Evolutionary conservation across 257 asterid genomes (phyloP), one percentile per base, ranked within the genome.

Genomic region (Orobanche coerulescens): DNA sequence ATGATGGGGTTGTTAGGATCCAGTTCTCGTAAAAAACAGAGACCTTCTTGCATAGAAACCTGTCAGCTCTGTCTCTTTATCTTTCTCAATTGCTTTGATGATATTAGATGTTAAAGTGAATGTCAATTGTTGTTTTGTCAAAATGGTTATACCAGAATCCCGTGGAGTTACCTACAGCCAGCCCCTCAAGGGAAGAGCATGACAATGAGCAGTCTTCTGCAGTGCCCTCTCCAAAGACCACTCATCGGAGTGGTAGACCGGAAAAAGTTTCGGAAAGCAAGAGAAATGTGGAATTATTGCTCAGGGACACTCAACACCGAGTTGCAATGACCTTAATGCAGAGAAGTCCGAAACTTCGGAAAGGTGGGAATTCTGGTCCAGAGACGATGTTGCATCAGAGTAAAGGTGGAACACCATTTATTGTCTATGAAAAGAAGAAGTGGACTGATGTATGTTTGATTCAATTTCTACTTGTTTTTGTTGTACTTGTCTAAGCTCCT

Each of bases 361-460:
- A 81, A 76, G 69, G 75, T 67, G 81, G 73, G 62, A 73, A 23
- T 64, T 39, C 47, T 61, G 71, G 68, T 53, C 56, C 71, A 7
- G 75, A 56, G 73, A 60, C 46, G 54, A 43, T 24, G 39, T 65
- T 58, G 26, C 58, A 28, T 76, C 74, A 76, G 19, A 65, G 56
- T 69, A 78, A 75, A 50, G 75, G 58, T 62, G 56, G 76, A 61
- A 67, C 69, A 58, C 64, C 59, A 61, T 31, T 30, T 23, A 67
- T 56, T 64, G 73, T 63, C 50, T 69, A 52, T 59, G 89, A 80
- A 62, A 65, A 65, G 71, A 75, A 74, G 72, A 78, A 70, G 51
- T 84, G 86, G 88, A 66, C 75, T 66, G 86, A 81, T 60, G 98
- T 90, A 84, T 62, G 86, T 60, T 58, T 69, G 62, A 66, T 70